phyloP scores from a whole-genome alignment of 352 stramenopile species.

The Pythium phragmiticola region DNA sequence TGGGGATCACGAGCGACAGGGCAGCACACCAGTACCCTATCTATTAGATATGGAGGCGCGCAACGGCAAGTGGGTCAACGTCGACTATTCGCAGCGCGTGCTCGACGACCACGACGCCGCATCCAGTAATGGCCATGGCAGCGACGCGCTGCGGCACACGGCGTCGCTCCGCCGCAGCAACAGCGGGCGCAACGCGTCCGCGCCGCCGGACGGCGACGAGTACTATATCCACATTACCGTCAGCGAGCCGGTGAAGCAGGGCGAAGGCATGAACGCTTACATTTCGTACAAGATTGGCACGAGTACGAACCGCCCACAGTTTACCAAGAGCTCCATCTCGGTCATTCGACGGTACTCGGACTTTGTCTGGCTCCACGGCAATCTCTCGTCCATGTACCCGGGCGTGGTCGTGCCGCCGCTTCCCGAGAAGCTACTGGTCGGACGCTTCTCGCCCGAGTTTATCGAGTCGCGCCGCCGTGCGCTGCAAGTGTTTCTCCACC shows the following conservation, averaged over 20 bases:
- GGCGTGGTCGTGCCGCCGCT: conserved; percentile 93
- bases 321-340: conserved; percentile 84
- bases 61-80: conserved; percentile 87
- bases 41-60: conserved; percentile 35
- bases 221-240: conserved; percentile 83
- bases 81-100: conserved; percentile 78
- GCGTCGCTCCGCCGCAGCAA: conserved; percentile 17
- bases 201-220: conserved; percentile 17
- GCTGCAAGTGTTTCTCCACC: conserved; percentile 78
- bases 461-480: conserved; percentile 80
- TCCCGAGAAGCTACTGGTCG: conserved; percentile 95
- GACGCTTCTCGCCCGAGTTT: conserved; percentile 93
- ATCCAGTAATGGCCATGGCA: conserved; percentile 21
- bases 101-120: conserved; percentile 39
- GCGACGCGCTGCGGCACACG: background rate
- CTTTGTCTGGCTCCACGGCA: conserved; percentile 95
- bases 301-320: conserved; percentile 71
- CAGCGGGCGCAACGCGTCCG: conserved; percentile 5
- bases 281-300: conserved; percentile 96
- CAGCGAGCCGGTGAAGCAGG: conserved; percentile 95
- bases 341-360: conserved; percentile 94
- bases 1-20: too few species aligned
- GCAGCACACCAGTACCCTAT: background rate
- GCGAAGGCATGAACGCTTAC: conserved; percentile 97
- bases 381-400: conserved; percentile 83